Conservation (phyloP, 805 yeast genomes). For the Barnettozyma sp. region DNA sequence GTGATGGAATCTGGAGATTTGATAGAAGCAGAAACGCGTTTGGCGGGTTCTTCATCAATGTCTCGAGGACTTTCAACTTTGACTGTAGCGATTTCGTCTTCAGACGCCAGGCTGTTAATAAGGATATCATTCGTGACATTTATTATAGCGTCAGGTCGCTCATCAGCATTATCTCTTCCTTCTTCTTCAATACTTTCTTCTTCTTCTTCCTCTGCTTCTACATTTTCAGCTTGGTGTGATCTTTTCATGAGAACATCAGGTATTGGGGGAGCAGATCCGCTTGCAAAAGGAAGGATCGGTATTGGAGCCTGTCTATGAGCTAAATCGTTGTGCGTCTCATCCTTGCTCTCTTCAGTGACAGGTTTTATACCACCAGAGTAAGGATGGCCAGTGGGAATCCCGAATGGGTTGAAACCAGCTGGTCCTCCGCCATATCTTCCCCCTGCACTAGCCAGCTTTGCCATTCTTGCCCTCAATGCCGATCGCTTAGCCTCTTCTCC, state of each 20-base stretch:
- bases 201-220: slow-evolving; percentile 8
- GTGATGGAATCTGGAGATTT: background rate
- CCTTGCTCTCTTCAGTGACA: too few species aligned
- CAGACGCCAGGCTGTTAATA: too few species aligned
- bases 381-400: slow-evolving; percentile 30
- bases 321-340: slow-evolving; percentile 13
- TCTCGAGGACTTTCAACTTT: slow-evolving; percentile 5
- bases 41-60: slow-evolving; percentile 14
- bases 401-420: slow-evolving; percentile 36
- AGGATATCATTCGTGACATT: too few species aligned
- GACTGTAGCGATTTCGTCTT: slow-evolving; percentile 3
- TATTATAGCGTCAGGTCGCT: too few species aligned
- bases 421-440: slow-evolving; percentile 38
- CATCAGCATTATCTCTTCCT: slow-evolving; percentile 5
- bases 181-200: slow-evolving; percentile 9
- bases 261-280: slow-evolving; percentile 21
- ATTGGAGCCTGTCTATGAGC: slow-evolving; percentile 30
- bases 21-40: background rate
- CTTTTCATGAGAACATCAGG: slow-evolving; percentile 18
- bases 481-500: slow-evolving; percentile 71
- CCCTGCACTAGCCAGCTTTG: slow-evolving; percentile 81
- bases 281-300: slow-evolving; percentile 48
- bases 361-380: too few species aligned
- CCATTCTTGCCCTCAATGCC: slow-evolving; percentile 87
- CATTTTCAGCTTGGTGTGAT: slow-evolving; percentile 8